Conservation (phyloP, 2,329 filamentous ascomycete genomes). For the Coniochaeta sp. region DNA sequence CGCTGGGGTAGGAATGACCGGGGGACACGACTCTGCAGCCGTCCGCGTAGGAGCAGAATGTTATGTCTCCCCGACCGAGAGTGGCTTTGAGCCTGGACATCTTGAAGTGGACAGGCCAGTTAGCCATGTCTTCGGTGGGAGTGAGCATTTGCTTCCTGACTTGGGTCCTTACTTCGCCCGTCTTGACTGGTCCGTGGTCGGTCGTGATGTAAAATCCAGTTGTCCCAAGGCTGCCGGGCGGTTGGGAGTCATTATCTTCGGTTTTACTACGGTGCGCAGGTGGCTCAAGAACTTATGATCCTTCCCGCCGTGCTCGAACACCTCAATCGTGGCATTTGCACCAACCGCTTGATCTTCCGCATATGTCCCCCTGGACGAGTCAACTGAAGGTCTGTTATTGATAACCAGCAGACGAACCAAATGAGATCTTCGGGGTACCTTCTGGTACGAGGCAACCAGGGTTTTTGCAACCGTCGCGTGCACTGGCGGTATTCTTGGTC, state of each 20-base stretch:
- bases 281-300: conserved; percentile 9
- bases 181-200: conserved; percentile 14
- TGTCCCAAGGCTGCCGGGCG: conserved; percentile 13
- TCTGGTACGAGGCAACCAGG: too few relatives aligned
- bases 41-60: conserved; percentile 14
- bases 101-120: conserved; percentile 4
- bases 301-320: conserved; percentile 6
- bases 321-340: conserved; percentile 13
- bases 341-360: conserved; percentile 9
- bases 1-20: conserved; percentile 23
- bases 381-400: conserved; percentile 19
- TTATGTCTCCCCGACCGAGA: conserved; percentile 18
- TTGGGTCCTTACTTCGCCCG: conserved; percentile 10
- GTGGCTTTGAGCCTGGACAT: conserved; percentile 13
- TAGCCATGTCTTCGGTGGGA: background rate
- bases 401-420: conserved; percentile 17
- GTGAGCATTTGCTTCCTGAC: background rate
- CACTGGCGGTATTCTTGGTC: too few relatives aligned
- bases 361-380: conserved; percentile 11
- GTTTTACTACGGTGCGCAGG: conserved; percentile 14
- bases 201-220: conserved; percentile 18
- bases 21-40: conserved; percentile 15
- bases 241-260: conserved; percentile 18
- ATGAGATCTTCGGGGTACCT: too few relatives aligned
- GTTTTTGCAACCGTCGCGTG: too few relatives aligned